Conservation (phyloP, 2,329 filamentous ascomycete species). For the Shiraia sp. region DNA sequence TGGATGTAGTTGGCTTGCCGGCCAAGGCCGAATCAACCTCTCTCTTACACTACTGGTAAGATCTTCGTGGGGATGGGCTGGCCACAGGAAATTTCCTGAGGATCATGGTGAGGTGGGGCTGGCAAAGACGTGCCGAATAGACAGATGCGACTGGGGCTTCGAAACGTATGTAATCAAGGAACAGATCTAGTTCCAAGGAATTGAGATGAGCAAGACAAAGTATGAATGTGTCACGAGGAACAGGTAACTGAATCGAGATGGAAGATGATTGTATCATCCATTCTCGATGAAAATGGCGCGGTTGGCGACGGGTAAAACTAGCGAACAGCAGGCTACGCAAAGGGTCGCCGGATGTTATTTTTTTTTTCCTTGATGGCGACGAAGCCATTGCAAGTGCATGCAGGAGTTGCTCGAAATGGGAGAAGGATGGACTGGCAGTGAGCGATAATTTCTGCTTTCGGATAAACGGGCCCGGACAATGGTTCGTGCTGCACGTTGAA, state of each 20-base stretch:
- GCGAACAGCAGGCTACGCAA: too few relatives aligned
- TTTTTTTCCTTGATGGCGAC: conserved; percentile 5
- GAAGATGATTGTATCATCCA: conserved; percentile 15
- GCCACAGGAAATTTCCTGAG: conserved; percentile 19
- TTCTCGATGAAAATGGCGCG: conserved; percentile 1
- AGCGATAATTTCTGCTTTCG: conserved; percentile 16
- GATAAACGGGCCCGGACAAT: conserved; percentile 12
- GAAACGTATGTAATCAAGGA: conserved; percentile 8
- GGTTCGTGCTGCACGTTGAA: conserved; percentile 15
- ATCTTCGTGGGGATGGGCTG: conserved; percentile 6
- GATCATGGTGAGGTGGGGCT: conserved; percentile 18
- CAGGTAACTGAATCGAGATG: background rate
- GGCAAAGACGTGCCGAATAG: conserved; percentile 7
- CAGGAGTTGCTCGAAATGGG: conserved; percentile 10
- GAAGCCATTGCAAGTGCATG: conserved; percentile 24
- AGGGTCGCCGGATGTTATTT: too few relatives aligned
- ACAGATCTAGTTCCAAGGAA: conserved; percentile 1
- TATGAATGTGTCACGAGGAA: conserved; percentile 2
- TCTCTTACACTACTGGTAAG: conserved; percentile 7
- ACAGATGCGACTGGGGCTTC: conserved; percentile 1
- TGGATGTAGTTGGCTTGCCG: background rate
- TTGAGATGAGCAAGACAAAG: conserved; percentile 14
- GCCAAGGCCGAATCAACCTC: conserved; percentile 8
- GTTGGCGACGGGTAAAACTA: too few relatives aligned
- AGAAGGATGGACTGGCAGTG: conserved; percentile 9